phyloP scores from a whole-genome alignment of 768 basidiomycete species.

The Boletus speciosus region DNA sequence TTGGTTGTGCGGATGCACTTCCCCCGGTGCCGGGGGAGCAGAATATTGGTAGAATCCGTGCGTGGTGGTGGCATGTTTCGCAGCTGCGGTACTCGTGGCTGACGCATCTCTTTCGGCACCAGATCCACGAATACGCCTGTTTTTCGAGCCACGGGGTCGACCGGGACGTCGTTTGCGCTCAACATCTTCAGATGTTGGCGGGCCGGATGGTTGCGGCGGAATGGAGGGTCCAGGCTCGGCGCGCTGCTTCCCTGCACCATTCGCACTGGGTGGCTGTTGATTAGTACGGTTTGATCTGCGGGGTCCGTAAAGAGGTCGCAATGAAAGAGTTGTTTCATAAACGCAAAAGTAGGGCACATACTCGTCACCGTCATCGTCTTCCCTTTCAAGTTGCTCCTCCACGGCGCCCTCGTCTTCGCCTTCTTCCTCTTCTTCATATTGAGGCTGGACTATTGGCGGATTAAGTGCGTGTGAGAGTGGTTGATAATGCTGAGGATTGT shows the following conservation, averaged over 20 bases:
- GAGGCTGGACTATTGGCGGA: slow-evolving; percentile 40
- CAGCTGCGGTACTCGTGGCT: slow-evolving; percentile 9
- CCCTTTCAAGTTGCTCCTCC: slow-evolving; percentile 59
- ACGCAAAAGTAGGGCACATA: slow-evolving; percentile 17
- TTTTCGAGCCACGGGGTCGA: slow-evolving; percentile 77
- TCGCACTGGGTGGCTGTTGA: slow-evolving; percentile 14
- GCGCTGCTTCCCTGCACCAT: slow-evolving; percentile 19
- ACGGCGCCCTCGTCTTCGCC: slow-evolving; percentile 76
- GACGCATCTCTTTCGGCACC: slow-evolving; percentile 26
- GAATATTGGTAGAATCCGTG: slow-evolving; percentile 45
- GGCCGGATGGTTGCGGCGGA: slow-evolving; percentile 21
- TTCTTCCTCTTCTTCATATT: slow-evolving; percentile 56
- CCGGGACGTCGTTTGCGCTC: slow-evolving; percentile 71
- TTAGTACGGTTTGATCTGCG: slow-evolving; percentile 23
- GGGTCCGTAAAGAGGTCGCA: slow-evolving; percentile 2
- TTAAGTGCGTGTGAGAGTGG: slow-evolving; percentile 76
- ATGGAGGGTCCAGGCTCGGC: slow-evolving; percentile 27
- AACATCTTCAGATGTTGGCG: slow-evolving; percentile 27
- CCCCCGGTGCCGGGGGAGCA: slow-evolving; percentile 40
- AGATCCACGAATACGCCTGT: slow-evolving; percentile 48
- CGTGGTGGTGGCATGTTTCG: slow-evolving; percentile 33
- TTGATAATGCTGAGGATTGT: slow-evolving; percentile 79
- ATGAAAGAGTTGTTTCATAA: background rate
- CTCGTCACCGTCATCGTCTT: slow-evolving; percentile 43
- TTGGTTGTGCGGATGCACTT: slow-evolving; percentile 62